A percentile compares a stretch with the other conserved stretches of the same genome.
phyloP scores from a whole-genome alignment of 2,329 filamentous ascomycete species.

The Pseudopithomyces chartarum region DNA sequence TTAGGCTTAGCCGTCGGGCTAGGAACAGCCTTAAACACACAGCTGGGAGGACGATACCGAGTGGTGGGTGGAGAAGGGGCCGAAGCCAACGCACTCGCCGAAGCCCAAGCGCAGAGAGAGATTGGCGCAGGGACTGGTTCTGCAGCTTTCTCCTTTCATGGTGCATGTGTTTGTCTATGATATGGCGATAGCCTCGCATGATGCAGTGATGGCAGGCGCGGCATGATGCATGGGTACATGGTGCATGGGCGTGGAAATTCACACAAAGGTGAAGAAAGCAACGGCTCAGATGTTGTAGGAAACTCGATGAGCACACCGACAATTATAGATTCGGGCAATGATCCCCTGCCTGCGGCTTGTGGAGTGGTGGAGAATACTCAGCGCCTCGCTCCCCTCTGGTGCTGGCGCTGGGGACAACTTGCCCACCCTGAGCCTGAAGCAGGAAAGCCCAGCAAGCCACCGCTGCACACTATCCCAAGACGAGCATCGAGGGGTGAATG shows the following conservation, averaged over 20 bases:
- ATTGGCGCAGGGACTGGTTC: background rate
- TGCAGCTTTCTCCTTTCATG: background rate
- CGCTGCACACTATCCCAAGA: background rate
- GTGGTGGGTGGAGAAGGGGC: background rate
- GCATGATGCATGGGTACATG: background rate
- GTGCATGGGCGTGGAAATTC: background rate
- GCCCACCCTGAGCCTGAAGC: background rate
- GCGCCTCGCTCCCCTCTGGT: background rate
- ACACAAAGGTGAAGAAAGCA: background rate
- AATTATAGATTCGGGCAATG: background rate
- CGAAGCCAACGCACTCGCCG: background rate
- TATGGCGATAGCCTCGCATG: background rate
- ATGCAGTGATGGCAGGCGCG: no score
- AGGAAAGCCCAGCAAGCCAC: background rate
- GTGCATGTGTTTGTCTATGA: background rate
- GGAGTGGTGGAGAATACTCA: background rate
- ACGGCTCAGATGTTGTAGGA: background rate
- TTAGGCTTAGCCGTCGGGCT: background rate
- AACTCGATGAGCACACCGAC: background rate
- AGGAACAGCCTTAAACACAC: background rate
- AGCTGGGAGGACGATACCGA: background rate
- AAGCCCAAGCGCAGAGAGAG: background rate
- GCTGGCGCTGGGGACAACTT: background rate
- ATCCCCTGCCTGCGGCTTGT: background rate
- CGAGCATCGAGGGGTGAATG: conserved; percentile 4